Base-by-base conservation (phyloP, 2,329 filamentous ascomycete genomes). In the Chalaropsis ovoidea region DNA sequence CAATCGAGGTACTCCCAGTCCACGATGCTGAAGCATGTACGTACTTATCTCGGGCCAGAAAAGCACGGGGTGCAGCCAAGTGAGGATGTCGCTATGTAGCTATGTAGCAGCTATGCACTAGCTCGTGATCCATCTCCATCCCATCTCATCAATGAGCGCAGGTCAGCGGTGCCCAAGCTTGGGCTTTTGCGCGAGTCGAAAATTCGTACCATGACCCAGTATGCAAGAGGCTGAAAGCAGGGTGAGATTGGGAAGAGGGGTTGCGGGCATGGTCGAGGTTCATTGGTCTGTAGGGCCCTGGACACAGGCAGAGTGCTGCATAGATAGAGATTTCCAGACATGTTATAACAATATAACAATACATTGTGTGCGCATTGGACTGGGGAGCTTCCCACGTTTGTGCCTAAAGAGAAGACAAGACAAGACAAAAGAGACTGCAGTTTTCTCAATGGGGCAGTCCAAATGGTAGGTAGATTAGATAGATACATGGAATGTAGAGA, bases 171-270 rank as follows among this genome's bases (percentile, higher is more conserved):
- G 64, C 64, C 58, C 64, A 65, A 62, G 58, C 43, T 61, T 31
- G 31, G 49, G 27, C 56, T 39, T 27, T 24, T 17, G 39, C 49
- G 22, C 56, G 42, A 39, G 27, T 56, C n/a, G 43, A 31, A 47
- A 45, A 41, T 62, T 42, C 27, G 22, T 27, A 27, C 6, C 22
- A 45, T 24, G 6, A 27, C 10, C 47, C 47, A 52, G 47, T 56
- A 66, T 66, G 64, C 64, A 66, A 41, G 64, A 65, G 61, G 47
- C 64, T 62, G 43, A 45, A 64, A 49, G 60, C 35, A 67, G 65
- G 56, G 65, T 64, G 27, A 64, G 62, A 62, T 64, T 61, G 61
- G 60, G 61, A 61, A 42, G 62, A 67, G 65, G 65, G 62, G 65
- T 64, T 54, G 27, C 19, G 35, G 43, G 52, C 31, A 58, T 58